Percentiles rank a stretch among this genome's conserved stretches.
Evolutionary conservation across 768 basidiomycete genomes (phyloP).

Genomic region (Panaeolus cyanescens): DNA sequence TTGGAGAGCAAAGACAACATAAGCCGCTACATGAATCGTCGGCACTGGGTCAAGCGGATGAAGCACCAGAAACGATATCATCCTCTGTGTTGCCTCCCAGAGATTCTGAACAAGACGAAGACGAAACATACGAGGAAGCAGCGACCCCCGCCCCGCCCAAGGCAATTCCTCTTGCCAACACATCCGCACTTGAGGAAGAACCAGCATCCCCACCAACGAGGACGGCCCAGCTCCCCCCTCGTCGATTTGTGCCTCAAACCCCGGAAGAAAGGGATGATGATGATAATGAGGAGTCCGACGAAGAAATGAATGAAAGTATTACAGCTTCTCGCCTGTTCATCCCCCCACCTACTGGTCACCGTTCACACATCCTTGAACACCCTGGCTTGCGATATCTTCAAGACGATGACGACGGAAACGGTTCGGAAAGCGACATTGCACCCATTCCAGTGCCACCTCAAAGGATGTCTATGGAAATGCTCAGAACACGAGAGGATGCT

Average conservation of each 20-base stretch:
- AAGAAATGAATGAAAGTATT: slow-evolving; percentile 22
- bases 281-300: slow-evolving; percentile 20
- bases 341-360: slow-evolving; percentile 23
- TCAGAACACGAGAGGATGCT: background rate
- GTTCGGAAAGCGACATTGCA: slow-evolving; percentile 25
- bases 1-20: background rate
- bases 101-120: slow-evolving; percentile 12
- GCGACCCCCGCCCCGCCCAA: background rate
- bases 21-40: slow-evolving; percentile 2
- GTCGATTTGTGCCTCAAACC: slow-evolving; percentile 28
- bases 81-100: background rate
- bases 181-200: background rate
- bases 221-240: slow-evolving; percentile 20
- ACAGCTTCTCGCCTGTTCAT: slow-evolving; percentile 27
- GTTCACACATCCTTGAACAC: slow-evolving; percentile 4
- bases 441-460: slow-evolving; percentile 24
- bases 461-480: slow-evolving; percentile 19
- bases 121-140: slow-evolving; percentile 14
- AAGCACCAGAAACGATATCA: background rate
- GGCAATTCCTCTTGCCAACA: background rate
- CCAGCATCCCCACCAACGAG: slow-evolving; percentile 13
- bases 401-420: slow-evolving; percentile 19
- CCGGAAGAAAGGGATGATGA: slow-evolving; percentile 19
- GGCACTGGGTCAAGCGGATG: slow-evolving; percentile 3
- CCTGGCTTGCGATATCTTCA: slow-evolving; percentile 6